These are phyloP conservation scores for Meripilus lineatus DNA, from an alignment of 1,284 basidiomycete species.

Conservation along the genomic window DNA sequence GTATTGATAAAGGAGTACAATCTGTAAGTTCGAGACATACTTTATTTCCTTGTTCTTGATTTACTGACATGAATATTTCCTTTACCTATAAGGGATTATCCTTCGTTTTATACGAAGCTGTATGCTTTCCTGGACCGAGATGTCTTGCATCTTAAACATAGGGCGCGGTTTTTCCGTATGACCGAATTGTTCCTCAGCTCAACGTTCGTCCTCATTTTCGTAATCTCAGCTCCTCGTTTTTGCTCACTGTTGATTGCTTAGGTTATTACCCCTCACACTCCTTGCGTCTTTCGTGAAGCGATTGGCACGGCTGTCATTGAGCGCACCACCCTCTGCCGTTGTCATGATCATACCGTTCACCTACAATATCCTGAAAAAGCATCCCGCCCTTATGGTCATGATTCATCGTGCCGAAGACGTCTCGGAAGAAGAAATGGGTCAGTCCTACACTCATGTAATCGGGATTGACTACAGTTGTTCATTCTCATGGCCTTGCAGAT, in stretches of 20 bases:
- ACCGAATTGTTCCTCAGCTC: slow-evolving; percentile 89
- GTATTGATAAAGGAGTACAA: slow-evolving; percentile 92
- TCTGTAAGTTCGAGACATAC: slow-evolving; percentile 51
- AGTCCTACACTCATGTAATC: slow-evolving; percentile 7
- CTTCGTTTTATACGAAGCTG: slow-evolving; percentile 91
- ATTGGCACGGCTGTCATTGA: slow-evolving; percentile 78
- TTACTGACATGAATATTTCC: slow-evolving; percentile 1
- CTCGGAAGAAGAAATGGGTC: slow-evolving; percentile 38
- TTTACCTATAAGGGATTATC: slow-evolving; percentile 89
- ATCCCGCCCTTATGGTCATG: slow-evolving; percentile 90
- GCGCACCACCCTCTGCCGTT: slow-evolving; percentile 86
- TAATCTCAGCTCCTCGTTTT: slow-evolving; percentile 1
- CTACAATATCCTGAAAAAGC: slow-evolving; percentile 92
- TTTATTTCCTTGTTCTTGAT: too few species aligned
- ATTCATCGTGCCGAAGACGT: slow-evolving; percentile 67
- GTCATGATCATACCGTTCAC: slow-evolving; percentile 90
- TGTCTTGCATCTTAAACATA: slow-evolving; percentile 88
- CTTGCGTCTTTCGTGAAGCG: slow-evolving; percentile 95
- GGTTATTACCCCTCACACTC: slow-evolving; percentile 83
- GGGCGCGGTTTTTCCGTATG: slow-evolving; percentile 93
- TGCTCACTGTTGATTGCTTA: slow-evolving; percentile 26
- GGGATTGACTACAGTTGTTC: neutral
- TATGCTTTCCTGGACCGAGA: slow-evolving; percentile 87
- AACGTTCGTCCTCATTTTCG: slow-evolving; percentile 50
- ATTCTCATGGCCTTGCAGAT: slow-evolving; percentile 40